Evolutionary conservation across 169 alveolate genomes (phyloP).

Genomic region (Plasmodium ovale): DNA sequence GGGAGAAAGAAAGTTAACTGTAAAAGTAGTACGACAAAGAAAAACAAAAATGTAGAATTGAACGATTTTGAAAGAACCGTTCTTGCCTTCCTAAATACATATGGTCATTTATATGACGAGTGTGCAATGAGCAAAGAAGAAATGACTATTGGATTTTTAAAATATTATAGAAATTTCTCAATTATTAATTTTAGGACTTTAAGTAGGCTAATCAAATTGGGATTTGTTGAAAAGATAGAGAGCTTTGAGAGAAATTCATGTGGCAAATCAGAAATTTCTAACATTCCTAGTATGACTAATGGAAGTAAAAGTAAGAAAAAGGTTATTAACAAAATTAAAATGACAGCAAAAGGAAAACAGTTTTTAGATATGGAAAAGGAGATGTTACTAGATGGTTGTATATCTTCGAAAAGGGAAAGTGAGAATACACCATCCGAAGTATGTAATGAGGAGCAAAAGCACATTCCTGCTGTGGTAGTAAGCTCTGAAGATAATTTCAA

Average conservation of each 20-base stretch:
- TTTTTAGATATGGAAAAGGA: constrained; percentile 17
- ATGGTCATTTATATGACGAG: constrained; percentile 38
- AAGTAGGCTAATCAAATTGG: constrained; percentile 24
- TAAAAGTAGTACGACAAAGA: background rate
- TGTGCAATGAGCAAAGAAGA: constrained; percentile 58
- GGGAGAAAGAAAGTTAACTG: background rate
- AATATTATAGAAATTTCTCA: constrained; percentile 18
- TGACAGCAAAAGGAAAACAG: constrained; percentile 54
- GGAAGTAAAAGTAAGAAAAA: constrained; percentile 13
- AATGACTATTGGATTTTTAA: constrained; percentile 36
- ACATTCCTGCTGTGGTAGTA: too few species aligned
- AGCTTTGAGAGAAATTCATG: constrained; percentile 2
- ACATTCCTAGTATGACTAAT: background rate
- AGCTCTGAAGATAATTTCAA: constrained; percentile 19
- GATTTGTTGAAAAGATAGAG: constrained; percentile 21
- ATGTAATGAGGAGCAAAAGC: background rate
- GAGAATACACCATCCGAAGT: background rate
- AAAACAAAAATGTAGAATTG: constrained; percentile 7
- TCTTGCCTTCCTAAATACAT: constrained; percentile 2
- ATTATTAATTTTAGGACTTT: constrained; percentile 21
- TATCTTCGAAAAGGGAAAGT: background rate
- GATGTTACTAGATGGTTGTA: background rate
- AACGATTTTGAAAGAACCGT: constrained; percentile 30
- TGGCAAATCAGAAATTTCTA: background rate
- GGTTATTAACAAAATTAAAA: constrained; percentile 25